Percentiles rank a stretch among this genome's conserved stretches.
These are phyloP conservation scores for Dentipellis sp. DNA, from an alignment of 768 basidiomycete genomes.

Conservation along the genomic window DNA sequence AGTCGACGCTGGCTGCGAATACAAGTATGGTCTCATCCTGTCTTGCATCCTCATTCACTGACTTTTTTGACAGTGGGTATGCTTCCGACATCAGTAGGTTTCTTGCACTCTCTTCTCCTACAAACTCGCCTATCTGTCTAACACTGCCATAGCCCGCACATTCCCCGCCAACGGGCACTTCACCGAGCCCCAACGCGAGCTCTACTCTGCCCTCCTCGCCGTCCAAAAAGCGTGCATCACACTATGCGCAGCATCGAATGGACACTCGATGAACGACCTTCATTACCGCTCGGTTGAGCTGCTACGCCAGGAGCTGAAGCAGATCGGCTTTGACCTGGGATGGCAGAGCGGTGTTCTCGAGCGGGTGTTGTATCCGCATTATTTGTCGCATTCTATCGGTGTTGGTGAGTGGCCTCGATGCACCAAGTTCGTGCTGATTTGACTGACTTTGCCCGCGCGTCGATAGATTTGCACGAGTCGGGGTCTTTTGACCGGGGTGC, in stretches of 20 bases:
- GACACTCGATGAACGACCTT: slow-evolving; percentile 61
- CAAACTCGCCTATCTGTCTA: not conserved
- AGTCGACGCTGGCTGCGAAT: slow-evolving; percentile 91
- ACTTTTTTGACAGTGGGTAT: slow-evolving; percentile 59
- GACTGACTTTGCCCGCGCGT: not conserved
- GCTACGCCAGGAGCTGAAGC: slow-evolving; percentile 63
- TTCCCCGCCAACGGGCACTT: slow-evolving; percentile 83
- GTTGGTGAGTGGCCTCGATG: slow-evolving; percentile 43
- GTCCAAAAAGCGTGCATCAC: slow-evolving; percentile 60
- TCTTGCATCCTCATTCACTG: slow-evolving; percentile 3
- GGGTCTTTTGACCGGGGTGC: slow-evolving; percentile 44
- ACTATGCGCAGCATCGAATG: slow-evolving; percentile 48
- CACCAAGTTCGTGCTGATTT: not conserved
- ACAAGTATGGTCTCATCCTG: slow-evolving; percentile 44
- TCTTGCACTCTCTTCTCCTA: not conserved
- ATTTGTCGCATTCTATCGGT: slow-evolving; percentile 85
- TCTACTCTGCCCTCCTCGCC: slow-evolving; percentile 72
- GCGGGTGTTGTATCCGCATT: slow-evolving; percentile 81
- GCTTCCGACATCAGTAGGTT: slow-evolving; percentile 85
- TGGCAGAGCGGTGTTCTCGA: slow-evolving; percentile 48
- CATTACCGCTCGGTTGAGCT: slow-evolving; percentile 65
- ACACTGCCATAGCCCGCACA: slow-evolving; percentile 53
- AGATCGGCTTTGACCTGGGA: slow-evolving; percentile 59
- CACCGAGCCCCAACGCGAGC: slow-evolving; percentile 67
- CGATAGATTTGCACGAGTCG: slow-evolving; percentile 83